These are phyloP conservation scores for Yarrowia bubula DNA, from an alignment of 805 yeast species.

Conservation along the genomic window DNA sequence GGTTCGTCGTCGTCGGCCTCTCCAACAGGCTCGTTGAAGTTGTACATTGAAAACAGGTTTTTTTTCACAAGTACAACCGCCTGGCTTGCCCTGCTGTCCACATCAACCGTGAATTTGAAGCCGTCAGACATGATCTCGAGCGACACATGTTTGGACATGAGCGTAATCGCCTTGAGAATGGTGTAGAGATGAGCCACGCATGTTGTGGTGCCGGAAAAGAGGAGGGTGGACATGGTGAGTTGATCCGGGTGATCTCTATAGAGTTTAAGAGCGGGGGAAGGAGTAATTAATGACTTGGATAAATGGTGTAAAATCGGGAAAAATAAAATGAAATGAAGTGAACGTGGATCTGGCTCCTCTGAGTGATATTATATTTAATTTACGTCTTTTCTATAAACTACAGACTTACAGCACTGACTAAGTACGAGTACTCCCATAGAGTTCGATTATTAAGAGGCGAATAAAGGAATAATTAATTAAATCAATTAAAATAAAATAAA, in stretches of 20 bases:
- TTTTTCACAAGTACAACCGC: conserved; percentile 32
- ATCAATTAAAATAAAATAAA: too few species aligned
- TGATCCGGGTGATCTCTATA: neutral
- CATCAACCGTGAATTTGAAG: conserved; percentile 49
- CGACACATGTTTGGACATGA: conserved; percentile 44
- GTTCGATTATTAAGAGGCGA: too few species aligned
- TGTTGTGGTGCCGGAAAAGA: conserved; percentile 49
- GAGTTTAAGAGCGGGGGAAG: neutral
- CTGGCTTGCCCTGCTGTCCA: conserved; percentile 31
- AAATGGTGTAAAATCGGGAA: too few species aligned
- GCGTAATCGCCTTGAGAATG: conserved; percentile 46
- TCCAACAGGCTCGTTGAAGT: conserved; percentile 25
- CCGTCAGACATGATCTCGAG: conserved; percentile 52
- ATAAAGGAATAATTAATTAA: too few species aligned
- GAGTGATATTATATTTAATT: too few species aligned
- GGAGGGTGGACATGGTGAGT: neutral
- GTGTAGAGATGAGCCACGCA: conserved; percentile 48
- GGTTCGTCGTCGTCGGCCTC: conserved; percentile 7
- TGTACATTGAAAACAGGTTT: conserved; percentile 32
- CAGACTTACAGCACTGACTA: too few species aligned
- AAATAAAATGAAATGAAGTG: too few species aligned
- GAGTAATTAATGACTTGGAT: neutral
- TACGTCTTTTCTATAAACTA: too few species aligned
- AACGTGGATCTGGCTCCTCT: too few species aligned
- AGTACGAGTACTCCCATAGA: too few species aligned